These are phyloP conservation scores for Cenchrus fungigraminus DNA, from an alignment of 176 grass and related monocot genomes.

Conservation along the genomic window DNA sequence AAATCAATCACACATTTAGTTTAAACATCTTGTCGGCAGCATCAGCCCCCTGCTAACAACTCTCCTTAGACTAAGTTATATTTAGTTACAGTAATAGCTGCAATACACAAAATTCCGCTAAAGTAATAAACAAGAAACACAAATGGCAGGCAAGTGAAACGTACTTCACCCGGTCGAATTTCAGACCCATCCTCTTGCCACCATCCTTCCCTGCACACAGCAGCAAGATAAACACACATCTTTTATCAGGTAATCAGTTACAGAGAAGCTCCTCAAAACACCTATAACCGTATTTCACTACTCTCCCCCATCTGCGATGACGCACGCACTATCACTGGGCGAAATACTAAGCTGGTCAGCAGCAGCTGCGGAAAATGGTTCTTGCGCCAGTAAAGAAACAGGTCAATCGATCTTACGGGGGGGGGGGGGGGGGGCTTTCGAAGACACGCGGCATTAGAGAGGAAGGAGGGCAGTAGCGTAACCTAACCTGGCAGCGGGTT, in stretches of 20 bases:
- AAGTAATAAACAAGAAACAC: background rate
- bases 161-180: constrained; percentile 90
- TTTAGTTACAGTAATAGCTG: background rate
- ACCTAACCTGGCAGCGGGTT: constrained; percentile 73
- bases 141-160: background rate
- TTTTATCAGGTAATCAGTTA: constrained; percentile 23
- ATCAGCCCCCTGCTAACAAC: background rate
- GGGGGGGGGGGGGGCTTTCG: too few species aligned
- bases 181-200: constrained; percentile 85
- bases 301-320: background rate
- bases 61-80: background rate
- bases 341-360: background rate
- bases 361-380: background rate
- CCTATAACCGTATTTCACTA: background rate
- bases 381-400: background rate
- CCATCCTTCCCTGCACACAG: constrained; percentile 72
- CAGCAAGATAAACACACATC: background rate
- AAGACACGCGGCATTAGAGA: background rate
- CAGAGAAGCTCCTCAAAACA: background rate
- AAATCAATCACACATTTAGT: background rate
- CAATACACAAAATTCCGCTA: background rate
- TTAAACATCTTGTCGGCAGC: background rate
- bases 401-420: background rate
- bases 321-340: background rate
- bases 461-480: background rate